Percentiles rank a stretch among this genome's conserved stretches.
phyloP scores from a whole-genome alignment of 192 early-diverging fungal genomes.

The Geosiphon pyriformis region DNA sequence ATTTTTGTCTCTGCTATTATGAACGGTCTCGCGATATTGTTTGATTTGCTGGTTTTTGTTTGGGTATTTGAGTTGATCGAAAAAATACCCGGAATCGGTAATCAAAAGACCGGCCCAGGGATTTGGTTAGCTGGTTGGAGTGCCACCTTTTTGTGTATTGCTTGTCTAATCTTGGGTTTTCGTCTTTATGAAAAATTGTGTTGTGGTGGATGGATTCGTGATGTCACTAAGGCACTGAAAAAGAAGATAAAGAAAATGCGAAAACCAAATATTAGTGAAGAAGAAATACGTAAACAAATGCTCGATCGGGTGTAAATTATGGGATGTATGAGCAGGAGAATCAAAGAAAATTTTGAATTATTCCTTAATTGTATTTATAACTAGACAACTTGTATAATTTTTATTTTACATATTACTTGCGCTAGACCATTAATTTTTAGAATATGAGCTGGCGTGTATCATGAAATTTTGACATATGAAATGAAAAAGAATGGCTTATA shows the following conservation, averaged over 20 bases:
- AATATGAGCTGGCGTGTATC: no score
- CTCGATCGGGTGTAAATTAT: neutral
- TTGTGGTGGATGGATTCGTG: neutral
- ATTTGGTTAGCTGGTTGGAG: constrained; percentile 2
- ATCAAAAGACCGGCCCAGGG: constrained; percentile 5
- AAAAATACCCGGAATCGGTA: constrained; percentile 17
- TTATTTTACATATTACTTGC: no score
- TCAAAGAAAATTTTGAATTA: no score
- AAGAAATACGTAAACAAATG: neutral
- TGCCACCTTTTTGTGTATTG: neutral
- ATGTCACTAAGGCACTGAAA: neutral
- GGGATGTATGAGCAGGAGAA: neutral
- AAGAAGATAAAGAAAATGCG: constrained; percentile 8
- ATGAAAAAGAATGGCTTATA: no score
- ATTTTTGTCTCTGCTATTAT: constrained; percentile 1
- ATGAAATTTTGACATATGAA: no score
- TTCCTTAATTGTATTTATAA: no score
- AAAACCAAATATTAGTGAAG: neutral
- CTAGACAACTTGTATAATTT: no score
- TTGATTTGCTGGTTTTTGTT: constrained; percentile 10
- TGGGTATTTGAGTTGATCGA: constrained; percentile 12
- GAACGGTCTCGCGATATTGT: neutral
- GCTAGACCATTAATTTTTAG: no score
- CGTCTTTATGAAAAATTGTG: neutral
- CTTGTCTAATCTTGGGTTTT: neutral